Conservation (phyloP, 805 yeast genomes). For the Lachancea nothofagi region DNA sequence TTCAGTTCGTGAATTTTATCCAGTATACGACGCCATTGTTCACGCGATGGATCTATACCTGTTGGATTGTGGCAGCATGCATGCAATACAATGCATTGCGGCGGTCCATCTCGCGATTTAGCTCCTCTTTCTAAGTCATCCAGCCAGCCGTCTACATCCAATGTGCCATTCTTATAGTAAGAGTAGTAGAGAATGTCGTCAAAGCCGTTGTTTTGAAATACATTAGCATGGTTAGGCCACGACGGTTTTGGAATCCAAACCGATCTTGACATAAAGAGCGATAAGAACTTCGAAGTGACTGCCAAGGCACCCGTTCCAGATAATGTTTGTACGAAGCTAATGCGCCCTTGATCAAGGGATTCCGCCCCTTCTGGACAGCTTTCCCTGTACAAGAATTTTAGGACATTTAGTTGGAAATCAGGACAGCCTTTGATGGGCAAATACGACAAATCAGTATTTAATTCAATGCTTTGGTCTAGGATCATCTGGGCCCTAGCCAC, state of each 20-base stretch:
- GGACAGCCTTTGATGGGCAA: slow-evolving; percentile 73
- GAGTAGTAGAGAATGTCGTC: slow-evolving; percentile 50
- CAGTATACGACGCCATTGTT: slow-evolving; percentile 75
- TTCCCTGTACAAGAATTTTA: slow-evolving; percentile 65
- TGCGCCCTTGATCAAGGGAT: slow-evolving; percentile 53
- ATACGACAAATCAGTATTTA: slow-evolving; percentile 55
- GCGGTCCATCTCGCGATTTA: slow-evolving; percentile 43
- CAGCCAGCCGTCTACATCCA: slow-evolving; percentile 62
- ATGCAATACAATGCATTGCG: slow-evolving; percentile 58
- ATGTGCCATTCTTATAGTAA: slow-evolving; percentile 66
- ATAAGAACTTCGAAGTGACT: slow-evolving; percentile 74
- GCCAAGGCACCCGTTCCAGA: slow-evolving; percentile 95
- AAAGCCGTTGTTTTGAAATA: slow-evolving; percentile 70
- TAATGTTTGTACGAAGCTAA: slow-evolving; percentile 81
- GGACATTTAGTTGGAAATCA: slow-evolving; percentile 59
- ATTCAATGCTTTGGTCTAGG: slow-evolving; percentile 41
- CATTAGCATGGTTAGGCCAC: slow-evolving; percentile 90
- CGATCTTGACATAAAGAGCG: slow-evolving; percentile 37
- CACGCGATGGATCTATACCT: slow-evolving; percentile 81
- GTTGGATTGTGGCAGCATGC: slow-evolving; percentile 98
- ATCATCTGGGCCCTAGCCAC: slow-evolving; percentile 26
- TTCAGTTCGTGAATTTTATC: slow-evolving; percentile 52
- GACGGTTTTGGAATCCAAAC: slow-evolving; percentile 82
- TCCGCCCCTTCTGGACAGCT: slow-evolving; percentile 47
- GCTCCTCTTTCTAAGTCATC: slow-evolving; percentile 50